A percentile compares a stretch with the other conserved stretches of the same genome.
phyloP scores from a whole-genome alignment of 129 eudicot species.

The Escallonia herrerae region DNA sequence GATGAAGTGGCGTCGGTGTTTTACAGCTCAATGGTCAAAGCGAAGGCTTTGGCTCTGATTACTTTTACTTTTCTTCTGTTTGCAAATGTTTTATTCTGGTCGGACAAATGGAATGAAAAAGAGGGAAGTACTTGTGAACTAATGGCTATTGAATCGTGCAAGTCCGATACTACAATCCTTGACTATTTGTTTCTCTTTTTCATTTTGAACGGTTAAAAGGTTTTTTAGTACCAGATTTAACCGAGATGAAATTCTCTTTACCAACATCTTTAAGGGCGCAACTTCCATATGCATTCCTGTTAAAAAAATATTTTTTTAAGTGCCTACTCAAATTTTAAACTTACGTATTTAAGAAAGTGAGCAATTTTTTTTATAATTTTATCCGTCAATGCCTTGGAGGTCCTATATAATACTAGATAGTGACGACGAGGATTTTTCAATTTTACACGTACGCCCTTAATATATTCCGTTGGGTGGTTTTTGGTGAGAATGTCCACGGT shows the following conservation, averaged over 20 bases:
- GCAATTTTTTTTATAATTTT: background rate
- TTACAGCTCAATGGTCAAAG: conserved; percentile 30
- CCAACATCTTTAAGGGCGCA: too few relatives aligned
- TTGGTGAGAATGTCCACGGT: conserved; percentile 1
- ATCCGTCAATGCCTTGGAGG: background rate
- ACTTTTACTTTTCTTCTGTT: conserved; percentile 15
- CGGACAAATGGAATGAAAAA: conserved; percentile 14
- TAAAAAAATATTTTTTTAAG: background rate
- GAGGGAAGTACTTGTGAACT: conserved; percentile 15
- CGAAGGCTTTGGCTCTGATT: conserved; percentile 14
- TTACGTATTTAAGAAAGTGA: too few relatives aligned
- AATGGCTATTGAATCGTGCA: conserved; percentile 20
- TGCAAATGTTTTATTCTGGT: conserved; percentile 21
- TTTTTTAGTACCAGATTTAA: too few relatives aligned
- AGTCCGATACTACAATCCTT: background rate
- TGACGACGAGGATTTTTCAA: background rate
- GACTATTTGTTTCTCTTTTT: too few relatives aligned
- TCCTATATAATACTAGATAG: background rate
- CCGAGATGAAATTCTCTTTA: too few relatives aligned
- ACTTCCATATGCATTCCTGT: background rate
- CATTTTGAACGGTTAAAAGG: background rate
- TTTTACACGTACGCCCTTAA: too few relatives aligned
- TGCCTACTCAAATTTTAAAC: too few relatives aligned
- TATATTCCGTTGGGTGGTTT: background rate
- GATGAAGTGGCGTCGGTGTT: background rate